phyloP scores from a whole-genome alignment of 2,329 filamentous ascomycete species.

The Cordyceps fumosorosea region DNA sequence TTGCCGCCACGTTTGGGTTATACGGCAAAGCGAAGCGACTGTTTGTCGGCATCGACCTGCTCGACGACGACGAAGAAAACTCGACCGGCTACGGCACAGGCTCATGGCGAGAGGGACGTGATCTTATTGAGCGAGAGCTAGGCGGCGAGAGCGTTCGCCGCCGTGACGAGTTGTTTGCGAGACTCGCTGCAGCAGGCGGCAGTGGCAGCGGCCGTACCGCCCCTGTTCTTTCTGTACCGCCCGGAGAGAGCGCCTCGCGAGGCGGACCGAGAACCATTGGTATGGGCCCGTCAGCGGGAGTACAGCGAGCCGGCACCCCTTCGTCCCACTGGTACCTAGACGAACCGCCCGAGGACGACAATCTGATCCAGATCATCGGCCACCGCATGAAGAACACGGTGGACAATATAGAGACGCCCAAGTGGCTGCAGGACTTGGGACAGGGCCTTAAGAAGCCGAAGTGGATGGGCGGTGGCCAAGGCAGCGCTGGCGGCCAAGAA shows the following conservation, averaged over 20 bases:
- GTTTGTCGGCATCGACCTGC: conserved; percentile 68
- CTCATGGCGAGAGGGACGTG: conserved; percentile 85
- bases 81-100: conserved; percentile 64
- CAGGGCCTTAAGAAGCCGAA: conserved; percentile 67
- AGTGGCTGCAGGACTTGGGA: conserved; percentile 71
- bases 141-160: conserved; percentile 54
- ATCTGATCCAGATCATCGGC: conserved; percentile 76
- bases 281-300: conserved; percentile 27
- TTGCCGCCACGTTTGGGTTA: conserved; percentile 79
- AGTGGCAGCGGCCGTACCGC: conserved; percentile 28
- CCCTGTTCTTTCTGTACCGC: conserved; percentile 44
- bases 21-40: conserved; percentile 77
- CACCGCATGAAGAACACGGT: conserved; percentile 89
- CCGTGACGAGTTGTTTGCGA: conserved; percentile 36
- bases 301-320: conserved; percentile 23
- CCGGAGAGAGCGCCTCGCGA: conserved; percentile 27
- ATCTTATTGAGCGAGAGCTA: conserved; percentile 82
- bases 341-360: conserved; percentile 62
- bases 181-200: conserved; percentile 21
- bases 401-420: conserved; percentile 72
- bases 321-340: conserved; percentile 28
- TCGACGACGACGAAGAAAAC: conserved; percentile 68
- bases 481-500: conserved; percentile 31
- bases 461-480: conserved; percentile 66
- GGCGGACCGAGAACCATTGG: conserved; percentile 35